A percentile compares a stretch with the other conserved stretches of the same genome.
phyloP scores from a whole-genome alignment of 441 rosid genomes.

The Pelargonium fulgidum region DNA sequence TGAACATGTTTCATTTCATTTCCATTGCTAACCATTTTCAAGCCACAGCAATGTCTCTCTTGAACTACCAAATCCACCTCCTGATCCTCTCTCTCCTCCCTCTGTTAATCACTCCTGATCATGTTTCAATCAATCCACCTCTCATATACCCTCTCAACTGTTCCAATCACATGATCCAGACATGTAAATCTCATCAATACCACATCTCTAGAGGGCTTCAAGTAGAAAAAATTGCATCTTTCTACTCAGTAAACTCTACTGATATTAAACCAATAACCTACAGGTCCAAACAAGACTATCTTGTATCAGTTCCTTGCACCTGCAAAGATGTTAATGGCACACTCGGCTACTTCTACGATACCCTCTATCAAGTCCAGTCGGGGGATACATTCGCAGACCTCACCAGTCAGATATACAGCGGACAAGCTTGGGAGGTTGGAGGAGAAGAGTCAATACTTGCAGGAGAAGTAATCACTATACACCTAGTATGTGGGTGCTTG shows the following conservation, averaged over 20 bases:
- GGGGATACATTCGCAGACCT: constrained; percentile 16
- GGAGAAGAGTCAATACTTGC: constrained; percentile 18
- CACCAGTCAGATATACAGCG: constrained; percentile 13
- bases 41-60: constrained; percentile 20
- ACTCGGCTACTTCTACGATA: constrained; percentile 28
- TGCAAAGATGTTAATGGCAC: constrained; percentile 32
- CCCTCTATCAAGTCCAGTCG: constrained; percentile 18
- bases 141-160: constrained; percentile 25
- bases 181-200: constrained; percentile 28
- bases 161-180: constrained; percentile 8
- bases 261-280: constrained; percentile 21
- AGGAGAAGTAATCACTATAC: constrained; percentile 16
- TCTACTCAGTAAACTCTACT: constrained; percentile 26
- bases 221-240: constrained; percentile 21
- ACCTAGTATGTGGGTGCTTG: constrained; percentile 29
- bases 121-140: constrained; percentile 14
- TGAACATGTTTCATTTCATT: not conserved
- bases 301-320: constrained; percentile 30
- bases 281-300: constrained; percentile 22
- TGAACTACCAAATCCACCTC: constrained; percentile 5
- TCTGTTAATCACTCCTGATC: constrained; percentile 3
- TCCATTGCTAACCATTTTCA: constrained; percentile 2
- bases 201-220: constrained; percentile 26
- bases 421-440: constrained; percentile 28
- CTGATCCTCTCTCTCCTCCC: constrained; percentile 6